phyloP scores from a whole-genome alignment of 1,284 basidiomycete genomes.

The Cutaneotrichosporon sp. region DNA sequence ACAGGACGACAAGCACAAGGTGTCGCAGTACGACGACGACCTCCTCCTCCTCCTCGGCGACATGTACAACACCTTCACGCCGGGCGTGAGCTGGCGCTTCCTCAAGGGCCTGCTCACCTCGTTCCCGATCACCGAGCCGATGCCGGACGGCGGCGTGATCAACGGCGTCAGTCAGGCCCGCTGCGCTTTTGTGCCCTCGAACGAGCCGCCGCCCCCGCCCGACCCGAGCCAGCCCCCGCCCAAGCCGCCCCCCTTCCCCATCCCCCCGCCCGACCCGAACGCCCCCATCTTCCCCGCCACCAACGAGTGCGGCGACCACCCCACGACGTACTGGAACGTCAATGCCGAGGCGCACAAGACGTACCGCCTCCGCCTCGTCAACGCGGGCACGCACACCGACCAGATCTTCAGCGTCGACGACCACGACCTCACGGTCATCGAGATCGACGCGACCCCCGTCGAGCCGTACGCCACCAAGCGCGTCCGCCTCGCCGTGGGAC shows the following conservation, averaged over 20 bases:
- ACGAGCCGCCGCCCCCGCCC: neutral
- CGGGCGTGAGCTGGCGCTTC: conserved; percentile 26
- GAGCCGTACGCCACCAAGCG: conserved; percentile 27
- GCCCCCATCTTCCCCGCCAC: conserved; percentile 56
- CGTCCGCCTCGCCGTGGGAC: conserved; percentile 31
- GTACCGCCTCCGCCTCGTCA: conserved; percentile 61
- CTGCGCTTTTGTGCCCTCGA: conserved; percentile 29
- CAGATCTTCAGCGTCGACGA: conserved; percentile 35
- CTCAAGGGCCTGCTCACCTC: conserved; percentile 24
- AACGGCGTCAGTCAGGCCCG: conserved; percentile 28
- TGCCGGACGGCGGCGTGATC: conserved; percentile 29
- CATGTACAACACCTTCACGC: conserved; percentile 33
- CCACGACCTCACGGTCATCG: conserved; percentile 40
- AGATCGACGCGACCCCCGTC: conserved; percentile 36
- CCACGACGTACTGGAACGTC: conserved; percentile 49
- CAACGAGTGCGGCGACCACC: conserved; percentile 37
- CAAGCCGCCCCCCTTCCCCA: neutral
- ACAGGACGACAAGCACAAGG: conserved; percentile 31
- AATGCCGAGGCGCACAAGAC: conserved; percentile 47
- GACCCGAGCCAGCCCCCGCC: conserved; percentile 15
- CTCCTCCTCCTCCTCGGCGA: conserved; percentile 32
- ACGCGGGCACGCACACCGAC: conserved; percentile 52
- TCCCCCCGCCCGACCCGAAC: conserved; percentile 17
- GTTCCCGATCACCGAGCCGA: conserved; percentile 33
- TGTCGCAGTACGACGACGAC: conserved; percentile 32